Evolutionary conservation across 192 early-diverging fungal genomes (phyloP), one percentile per base, ranked within the genome.

Genomic region (Chytriomyces sp.): DNA sequence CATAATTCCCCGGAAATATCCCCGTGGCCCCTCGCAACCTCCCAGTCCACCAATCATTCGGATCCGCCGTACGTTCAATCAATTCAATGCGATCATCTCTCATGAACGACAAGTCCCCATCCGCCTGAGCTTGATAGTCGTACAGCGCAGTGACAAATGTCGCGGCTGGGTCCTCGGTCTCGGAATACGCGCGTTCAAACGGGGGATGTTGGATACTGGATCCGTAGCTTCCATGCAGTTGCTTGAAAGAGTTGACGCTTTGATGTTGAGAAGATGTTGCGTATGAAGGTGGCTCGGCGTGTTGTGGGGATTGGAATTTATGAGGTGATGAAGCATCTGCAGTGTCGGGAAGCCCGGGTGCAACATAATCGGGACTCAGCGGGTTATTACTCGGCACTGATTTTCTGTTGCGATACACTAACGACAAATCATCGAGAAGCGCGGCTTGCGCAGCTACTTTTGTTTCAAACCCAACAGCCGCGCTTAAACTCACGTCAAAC

Each of bases 81-180:
- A 98, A 89, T 8, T 88, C 91, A 78, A 98, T 96, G 45, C 91
- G 79, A 80, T 98, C 96, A 66, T 94, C 94, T 76, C 92, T 91
- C 76, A 84, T 89, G 81, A 98, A 98, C 28, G 86, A 73, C 68
- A 98, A 80, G 78, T 98, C 97, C 20, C 91, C 94, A 6, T 86
- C 80, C 80, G 94, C 88, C 74, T 94, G 90, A 2, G 92, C 94
- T 10, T 82, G 81, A 83, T 93, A 98, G 81, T 97, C 93, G 70
- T 94, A 98, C 77, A 94, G 71, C 1, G 97, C 97, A 48, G 68
- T 69, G 23, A 78, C 77, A 47, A 61, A 77, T 8, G 35, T 45
- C 26, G 72, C 61, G 45, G 2, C 5, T 43, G 60, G 23, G 26
- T 20, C 26, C 7, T n/a, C 63, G 6, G 18, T 46, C n/a, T 65